A percentile compares a stretch with the other conserved stretches of the same genome.
Conservation (phyloP, 768 basidiomycete species). For the Panus rudis region DNA sequence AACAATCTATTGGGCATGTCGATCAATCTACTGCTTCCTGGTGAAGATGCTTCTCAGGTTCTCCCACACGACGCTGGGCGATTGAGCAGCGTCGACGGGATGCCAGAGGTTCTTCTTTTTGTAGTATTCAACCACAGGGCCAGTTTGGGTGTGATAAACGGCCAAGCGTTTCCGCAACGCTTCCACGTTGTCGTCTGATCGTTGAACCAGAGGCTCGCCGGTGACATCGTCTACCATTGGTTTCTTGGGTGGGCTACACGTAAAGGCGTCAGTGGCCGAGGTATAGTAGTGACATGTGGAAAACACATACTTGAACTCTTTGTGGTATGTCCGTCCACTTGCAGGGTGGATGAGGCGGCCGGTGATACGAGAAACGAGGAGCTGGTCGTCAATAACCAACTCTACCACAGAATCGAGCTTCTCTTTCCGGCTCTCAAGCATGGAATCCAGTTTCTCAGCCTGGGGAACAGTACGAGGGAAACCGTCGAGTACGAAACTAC, state of each 20-base stretch:
- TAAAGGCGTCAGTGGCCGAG: not conserved
- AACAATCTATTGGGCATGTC: not conserved
- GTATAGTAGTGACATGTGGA: constrained; percentile 1
- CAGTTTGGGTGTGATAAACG: constrained; percentile 91
- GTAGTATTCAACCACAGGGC: constrained; percentile 96
- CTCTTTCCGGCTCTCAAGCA: constrained; percentile 79
- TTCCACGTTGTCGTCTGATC: constrained; percentile 97
- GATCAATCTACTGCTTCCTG: constrained; percentile 34
- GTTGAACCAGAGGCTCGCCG: constrained; percentile 93
- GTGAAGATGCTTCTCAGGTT: constrained; percentile 61
- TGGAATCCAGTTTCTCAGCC: constrained; percentile 90
- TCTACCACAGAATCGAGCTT: constrained; percentile 90
- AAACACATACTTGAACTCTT: constrained; percentile 77
- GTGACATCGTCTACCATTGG: constrained; percentile 88
- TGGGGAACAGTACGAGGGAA: constrained; percentile 98
- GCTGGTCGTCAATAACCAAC: constrained; percentile 85
- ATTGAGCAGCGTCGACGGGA: constrained; percentile 90
- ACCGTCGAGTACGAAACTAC: constrained; percentile 96
- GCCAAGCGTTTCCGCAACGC: constrained; percentile 82
- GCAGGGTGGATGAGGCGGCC: constrained; percentile 89
- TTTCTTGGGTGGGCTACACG: constrained; percentile 98
- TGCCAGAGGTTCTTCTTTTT: constrained; percentile 85
- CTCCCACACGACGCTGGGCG: constrained; percentile 89
- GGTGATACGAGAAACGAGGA: constrained; percentile 96
- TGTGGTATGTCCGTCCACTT: constrained; percentile 91